Evolutionary conservation across 495 filamentous ascomycete species (phyloP).

Genomic region (Penicillium canariense): DNA sequence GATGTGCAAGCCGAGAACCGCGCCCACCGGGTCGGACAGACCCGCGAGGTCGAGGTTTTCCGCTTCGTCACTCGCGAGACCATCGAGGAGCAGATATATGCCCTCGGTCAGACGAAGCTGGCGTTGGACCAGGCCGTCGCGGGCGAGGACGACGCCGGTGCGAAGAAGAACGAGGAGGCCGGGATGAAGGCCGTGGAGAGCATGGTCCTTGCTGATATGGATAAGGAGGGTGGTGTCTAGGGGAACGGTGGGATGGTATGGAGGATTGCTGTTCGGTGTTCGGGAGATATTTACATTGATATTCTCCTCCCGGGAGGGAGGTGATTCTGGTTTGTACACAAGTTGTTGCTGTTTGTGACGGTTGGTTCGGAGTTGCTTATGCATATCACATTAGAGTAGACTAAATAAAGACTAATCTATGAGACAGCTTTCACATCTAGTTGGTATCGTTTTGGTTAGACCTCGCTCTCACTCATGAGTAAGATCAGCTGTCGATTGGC

Average conservation of each 20-base stretch:
- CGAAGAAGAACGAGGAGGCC: slow-evolving; percentile 52
- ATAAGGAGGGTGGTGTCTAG: slow-evolving; percentile 21
- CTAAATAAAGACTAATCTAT: slow-evolving; percentile 2
- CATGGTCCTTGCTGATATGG: slow-evolving; percentile 52
- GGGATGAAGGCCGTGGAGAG: slow-evolving; percentile 62
- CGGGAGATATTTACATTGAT: neutral
- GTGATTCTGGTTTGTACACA: neutral
- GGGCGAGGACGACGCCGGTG: slow-evolving; percentile 52
- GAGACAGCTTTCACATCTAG: neutral
- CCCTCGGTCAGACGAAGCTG: slow-evolving; percentile 85
- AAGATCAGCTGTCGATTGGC: no score
- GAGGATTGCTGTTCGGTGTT: slow-evolving; percentile 18
- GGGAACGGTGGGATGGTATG: slow-evolving; percentile 62
- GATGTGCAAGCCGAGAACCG: slow-evolving; percentile 96
- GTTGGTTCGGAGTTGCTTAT: neutral
- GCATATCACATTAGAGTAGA: slow-evolving; percentile 9
- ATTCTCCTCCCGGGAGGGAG: neutral
- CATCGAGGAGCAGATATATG: slow-evolving; percentile 90
- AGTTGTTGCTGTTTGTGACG: neutral
- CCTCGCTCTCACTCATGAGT: neutral
- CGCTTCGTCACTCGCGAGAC: slow-evolving; percentile 78
- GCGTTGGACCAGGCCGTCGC: slow-evolving; percentile 85
- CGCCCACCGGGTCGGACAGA: slow-evolving; percentile 92
- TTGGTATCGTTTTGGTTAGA: neutral
- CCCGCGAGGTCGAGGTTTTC: slow-evolving; percentile 79